A percentile compares a stretch with the other conserved stretches of the same genome.
These are phyloP conservation scores for Quercus robur DNA, from an alignment of 306 rosid genomes.

Conservation along the genomic window DNA sequence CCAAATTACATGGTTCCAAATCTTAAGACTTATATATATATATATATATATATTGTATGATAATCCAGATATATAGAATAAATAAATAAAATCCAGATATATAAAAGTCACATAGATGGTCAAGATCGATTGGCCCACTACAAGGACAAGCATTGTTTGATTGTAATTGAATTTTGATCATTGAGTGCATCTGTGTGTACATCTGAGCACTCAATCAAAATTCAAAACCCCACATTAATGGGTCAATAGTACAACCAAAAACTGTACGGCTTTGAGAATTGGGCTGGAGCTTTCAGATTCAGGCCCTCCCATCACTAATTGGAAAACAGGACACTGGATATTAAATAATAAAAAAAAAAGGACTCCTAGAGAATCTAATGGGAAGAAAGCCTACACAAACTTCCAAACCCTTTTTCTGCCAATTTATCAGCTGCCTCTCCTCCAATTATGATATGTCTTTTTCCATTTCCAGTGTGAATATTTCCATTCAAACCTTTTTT, in stretches of 20 bases:
- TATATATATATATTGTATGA: background rate
- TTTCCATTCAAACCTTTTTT: too few relatives aligned
- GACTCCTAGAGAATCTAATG: constrained; percentile 45
- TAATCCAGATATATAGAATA: background rate
- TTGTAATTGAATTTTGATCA: constrained; percentile 4
- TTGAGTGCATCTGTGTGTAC: background rate
- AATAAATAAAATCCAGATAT: background rate
- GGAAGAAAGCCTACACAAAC: constrained; percentile 32
- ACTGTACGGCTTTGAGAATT: constrained; percentile 37
- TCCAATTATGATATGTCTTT: constrained; percentile 3
- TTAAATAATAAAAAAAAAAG: constrained; percentile 13
- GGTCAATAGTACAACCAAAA: constrained; percentile 10
- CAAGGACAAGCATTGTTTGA: constrained; percentile 29
- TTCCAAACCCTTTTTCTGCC: constrained; percentile 14
- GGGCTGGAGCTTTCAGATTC: constrained; percentile 32
- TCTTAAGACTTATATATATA: background rate
- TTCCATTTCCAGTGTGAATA: constrained; percentile 3
- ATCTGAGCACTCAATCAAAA: constrained; percentile 7
- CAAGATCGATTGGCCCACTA: constrained; percentile 12
- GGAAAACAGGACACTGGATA: constrained; percentile 10
- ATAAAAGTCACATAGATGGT: background rate
- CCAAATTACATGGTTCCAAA: constrained; percentile 17
- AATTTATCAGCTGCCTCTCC: constrained; percentile 4
- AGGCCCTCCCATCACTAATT: constrained; percentile 18
- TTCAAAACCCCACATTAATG: background rate